Base-by-base conservation (phyloP, 257 asterid genomes). In the Catharanthus roseus region DNA sequence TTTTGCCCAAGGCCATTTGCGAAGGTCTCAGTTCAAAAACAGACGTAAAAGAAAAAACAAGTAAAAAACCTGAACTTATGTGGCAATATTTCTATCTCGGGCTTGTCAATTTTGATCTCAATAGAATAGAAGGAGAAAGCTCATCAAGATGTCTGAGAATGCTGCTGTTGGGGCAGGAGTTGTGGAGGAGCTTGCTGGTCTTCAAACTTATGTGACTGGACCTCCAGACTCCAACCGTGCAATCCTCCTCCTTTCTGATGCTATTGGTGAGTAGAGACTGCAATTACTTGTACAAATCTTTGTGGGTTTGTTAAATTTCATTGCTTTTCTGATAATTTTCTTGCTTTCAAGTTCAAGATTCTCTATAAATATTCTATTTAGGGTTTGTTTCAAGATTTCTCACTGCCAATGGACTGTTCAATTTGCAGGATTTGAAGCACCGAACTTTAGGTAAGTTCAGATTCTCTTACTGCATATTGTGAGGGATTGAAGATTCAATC, bases 371-470 rank as follows among this genome's bases (percentile, higher is more conserved):
- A 5, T 42, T 42, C 8, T 42, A 42, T 9, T 42, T 0, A 42
- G 49, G 0, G 2, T 6, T 58, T 44, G 38, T n/a, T 33, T n/a
- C 41, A 19, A 11, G 63, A 21, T 34, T 36, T 68, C 2, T 13
- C 13, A 26, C 6, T 42, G 55, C 34, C 56, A 23, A 26, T 33
- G 9, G 13, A 54, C 31, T 54, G 15, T 23, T n/a, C 6, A 10
- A 38, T 51, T 72, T 79, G 78, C 83, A 89, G 96, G 93, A 10
- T 85, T 64, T 80, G 96, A 87, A 83, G 86, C 86, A 69, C 83
- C 87, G 56, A 81, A 77, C 10, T 72, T 87, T 82, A 85, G 96
- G 96, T 89, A 80, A 39, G 36, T 58, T 61, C 26, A 29, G 65
- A 19, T 51, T 45, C 58, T 68, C 67, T 57, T 56, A 28, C 69